Conservation (phyloP, 192 early-diverging fungal species). For the Mortierella alpina region DNA sequence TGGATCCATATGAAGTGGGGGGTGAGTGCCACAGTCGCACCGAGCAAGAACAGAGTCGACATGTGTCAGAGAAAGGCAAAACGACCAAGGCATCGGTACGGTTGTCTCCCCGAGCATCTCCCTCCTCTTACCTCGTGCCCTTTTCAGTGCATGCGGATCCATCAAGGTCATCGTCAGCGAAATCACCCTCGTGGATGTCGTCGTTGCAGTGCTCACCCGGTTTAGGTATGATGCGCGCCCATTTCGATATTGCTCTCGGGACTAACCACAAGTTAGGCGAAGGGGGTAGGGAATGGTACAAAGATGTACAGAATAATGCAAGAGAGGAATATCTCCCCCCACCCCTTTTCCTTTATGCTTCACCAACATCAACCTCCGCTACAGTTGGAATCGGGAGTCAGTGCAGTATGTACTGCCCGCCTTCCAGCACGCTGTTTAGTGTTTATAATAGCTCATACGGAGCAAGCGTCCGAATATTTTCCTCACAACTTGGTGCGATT, state of each 20-base stretch:
- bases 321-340: too few species aligned
- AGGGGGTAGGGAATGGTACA: neutral
- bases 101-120: neutral
- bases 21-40: neutral
- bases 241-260: neutral
- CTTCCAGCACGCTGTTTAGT: too few species aligned
- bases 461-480: too few species aligned
- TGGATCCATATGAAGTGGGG: constrained; percentile 10
- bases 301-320: neutral
- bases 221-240: neutral
- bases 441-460: too few species aligned
- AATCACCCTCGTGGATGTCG: neutral
- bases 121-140: neutral
- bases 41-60: neutral
- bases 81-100: neutral
- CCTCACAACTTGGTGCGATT: too few species aligned
- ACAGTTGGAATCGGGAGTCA: too few species aligned
- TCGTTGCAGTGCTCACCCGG: neutral
- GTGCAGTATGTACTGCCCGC: too few species aligned
- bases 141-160: too few species aligned
- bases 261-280: neutral
- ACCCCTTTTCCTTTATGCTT: too few species aligned
- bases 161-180: neutral
- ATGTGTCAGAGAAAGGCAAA: too few species aligned
- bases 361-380: too few species aligned